Conservation (phyloP, 2,329 filamentous ascomycete genomes). For the Taxawa tesnikishii region DNA sequence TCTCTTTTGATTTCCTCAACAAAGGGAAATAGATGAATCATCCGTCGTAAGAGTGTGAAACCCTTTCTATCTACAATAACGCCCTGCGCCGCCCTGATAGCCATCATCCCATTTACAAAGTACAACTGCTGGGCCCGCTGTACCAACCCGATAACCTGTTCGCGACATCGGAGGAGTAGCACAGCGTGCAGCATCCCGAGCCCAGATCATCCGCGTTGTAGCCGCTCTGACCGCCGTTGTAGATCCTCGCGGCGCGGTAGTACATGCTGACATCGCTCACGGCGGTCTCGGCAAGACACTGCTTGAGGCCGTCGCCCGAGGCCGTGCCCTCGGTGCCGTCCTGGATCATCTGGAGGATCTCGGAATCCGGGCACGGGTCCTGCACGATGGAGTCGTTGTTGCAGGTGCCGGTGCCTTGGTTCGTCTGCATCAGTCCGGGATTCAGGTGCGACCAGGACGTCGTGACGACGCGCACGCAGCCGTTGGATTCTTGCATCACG, state of each 20-base stretch:
- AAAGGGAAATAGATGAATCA: too few species aligned
- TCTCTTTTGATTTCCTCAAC: too few species aligned
- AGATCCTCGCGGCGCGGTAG: constrained; percentile 36
- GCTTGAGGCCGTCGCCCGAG: constrained; percentile 29
- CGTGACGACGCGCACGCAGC: constrained; percentile 32
- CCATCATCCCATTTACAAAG: too few species aligned
- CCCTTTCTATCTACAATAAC: too few species aligned
- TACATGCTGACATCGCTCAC: constrained; percentile 22
- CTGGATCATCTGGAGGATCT: constrained; percentile 27
- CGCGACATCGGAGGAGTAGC: constrained; percentile 40
- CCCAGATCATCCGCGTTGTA: constrained; percentile 26
- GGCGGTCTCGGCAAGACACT: constrained; percentile 20
- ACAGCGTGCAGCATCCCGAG: constrained; percentile 34
- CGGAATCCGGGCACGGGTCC: constrained; percentile 25
- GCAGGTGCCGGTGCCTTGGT: constrained; percentile 26
- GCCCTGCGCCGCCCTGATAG: too few species aligned
- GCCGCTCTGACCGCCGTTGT: constrained; percentile 33
- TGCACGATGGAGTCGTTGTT: constrained; percentile 20
- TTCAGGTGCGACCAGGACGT: constrained; percentile 28
- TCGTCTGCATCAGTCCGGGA: constrained; percentile 35
- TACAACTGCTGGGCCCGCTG: constrained; percentile 4
- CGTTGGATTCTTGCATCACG: constrained; percentile 34
- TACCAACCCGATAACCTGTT: constrained; percentile 34
- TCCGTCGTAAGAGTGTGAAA: too few species aligned
- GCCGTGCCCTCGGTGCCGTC: constrained; percentile 32